phyloP scores from a whole-genome alignment of 192 early-diverging fungal species.

The Linnemannia exigua region DNA sequence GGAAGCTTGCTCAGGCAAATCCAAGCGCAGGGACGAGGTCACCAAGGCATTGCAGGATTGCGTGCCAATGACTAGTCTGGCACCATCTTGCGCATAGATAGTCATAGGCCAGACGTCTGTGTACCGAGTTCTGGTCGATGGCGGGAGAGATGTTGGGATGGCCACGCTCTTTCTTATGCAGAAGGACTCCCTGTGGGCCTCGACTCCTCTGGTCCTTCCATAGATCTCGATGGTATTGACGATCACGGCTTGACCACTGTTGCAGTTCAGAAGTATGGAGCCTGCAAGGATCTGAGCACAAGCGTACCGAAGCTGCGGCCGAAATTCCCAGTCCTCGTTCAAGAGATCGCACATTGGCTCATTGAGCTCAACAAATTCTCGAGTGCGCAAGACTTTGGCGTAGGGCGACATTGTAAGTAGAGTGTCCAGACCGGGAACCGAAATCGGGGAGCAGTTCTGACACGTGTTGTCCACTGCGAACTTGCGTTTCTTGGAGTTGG shows the following conservation, averaged over 20 bases:
- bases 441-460: conserved; percentile 12
- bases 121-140: conserved; percentile 19
- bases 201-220: conserved; percentile 33
- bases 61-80: conserved; percentile 43
- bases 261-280: conserved; percentile 26
- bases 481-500: conserved; percentile 1
- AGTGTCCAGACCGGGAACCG: conserved; percentile 8
- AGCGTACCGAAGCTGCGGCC: conserved; percentile 29
- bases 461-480: background rate
- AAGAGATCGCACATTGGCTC: conserved; percentile 10
- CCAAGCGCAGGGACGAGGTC: conserved; percentile 49
- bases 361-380: conserved; percentile 8
- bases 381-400: conserved; percentile 4
- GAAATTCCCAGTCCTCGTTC: conserved; percentile 46
- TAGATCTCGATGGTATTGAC: conserved; percentile 51
- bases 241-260: conserved; percentile 38
- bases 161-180: conserved; percentile 24
- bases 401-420: conserved; percentile 24
- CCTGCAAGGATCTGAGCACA: conserved; percentile 34
- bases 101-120: conserved; percentile 42
- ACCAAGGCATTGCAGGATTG: conserved; percentile 46
- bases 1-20: conserved; percentile 15
- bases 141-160: conserved; percentile 30
- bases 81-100: conserved; percentile 22
- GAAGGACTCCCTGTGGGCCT: conserved; percentile 47